phyloP scores from a whole-genome alignment of 2,329 filamentous ascomycete genomes.

The Venturia nashicola region DNA sequence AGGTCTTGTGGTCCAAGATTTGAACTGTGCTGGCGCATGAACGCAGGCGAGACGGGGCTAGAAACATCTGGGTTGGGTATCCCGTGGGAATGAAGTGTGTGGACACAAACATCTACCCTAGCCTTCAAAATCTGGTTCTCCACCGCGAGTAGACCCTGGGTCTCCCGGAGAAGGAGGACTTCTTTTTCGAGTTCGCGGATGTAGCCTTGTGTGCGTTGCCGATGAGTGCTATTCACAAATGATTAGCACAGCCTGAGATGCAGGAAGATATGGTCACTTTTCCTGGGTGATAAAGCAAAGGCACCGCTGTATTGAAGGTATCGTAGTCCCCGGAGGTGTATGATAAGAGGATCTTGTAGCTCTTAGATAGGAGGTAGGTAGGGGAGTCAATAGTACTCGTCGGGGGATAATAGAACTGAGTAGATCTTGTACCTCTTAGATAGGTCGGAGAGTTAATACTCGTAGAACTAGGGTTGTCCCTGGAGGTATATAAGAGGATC shows the following conservation, averaged over 20 bases:
- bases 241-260: neutral
- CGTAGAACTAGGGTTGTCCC: too few species aligned
- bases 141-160: neutral
- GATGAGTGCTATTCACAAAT: neutral
- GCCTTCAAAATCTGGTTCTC: neutral
- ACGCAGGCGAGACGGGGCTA: neutral
- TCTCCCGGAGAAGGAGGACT: constrained; percentile 6
- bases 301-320: too few species aligned
- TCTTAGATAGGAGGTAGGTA: too few species aligned
- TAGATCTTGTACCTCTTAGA: too few species aligned
- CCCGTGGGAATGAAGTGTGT: neutral
- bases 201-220: constrained; percentile 10
- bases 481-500: too few species aligned
- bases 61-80: neutral
- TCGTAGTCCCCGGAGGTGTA: too few species aligned
- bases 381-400: too few species aligned
- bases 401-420: too few species aligned
- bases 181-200: constrained; percentile 9
- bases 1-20: neutral
- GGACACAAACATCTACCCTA: neutral
- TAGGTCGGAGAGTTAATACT: too few species aligned
- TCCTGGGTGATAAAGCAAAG: too few species aligned
- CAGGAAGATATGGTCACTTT: neutral
- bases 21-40: neutral
- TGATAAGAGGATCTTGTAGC: too few species aligned